A percentile compares a stretch with the other conserved stretches of the same genome.
phyloP scores from a whole-genome alignment of 1,284 basidiomycete species.

The Tetrapyrgos nigripes region DNA sequence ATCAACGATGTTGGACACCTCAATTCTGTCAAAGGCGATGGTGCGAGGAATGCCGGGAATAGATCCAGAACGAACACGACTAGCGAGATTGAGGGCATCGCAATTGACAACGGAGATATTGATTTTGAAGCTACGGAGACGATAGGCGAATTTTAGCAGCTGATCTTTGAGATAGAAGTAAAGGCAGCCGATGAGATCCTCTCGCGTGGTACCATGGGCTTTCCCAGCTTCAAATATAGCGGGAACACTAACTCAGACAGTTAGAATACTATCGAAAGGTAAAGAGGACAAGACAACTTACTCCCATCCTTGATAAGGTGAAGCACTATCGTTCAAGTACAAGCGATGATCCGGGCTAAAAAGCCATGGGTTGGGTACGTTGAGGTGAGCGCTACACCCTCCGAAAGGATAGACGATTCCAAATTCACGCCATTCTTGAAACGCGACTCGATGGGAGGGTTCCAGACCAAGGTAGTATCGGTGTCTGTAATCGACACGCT shows the following conservation, averaged over 20 bases:
- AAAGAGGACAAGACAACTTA: constrained; percentile 29
- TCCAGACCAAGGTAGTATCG: constrained; percentile 34
- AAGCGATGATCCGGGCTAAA: constrained; percentile 39
- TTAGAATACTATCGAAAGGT: background rate
- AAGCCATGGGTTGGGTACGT: constrained; percentile 41
- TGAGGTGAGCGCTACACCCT: constrained; percentile 38
- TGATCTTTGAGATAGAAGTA: constrained; percentile 49
- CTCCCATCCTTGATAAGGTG: constrained; percentile 48
- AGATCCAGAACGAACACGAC: constrained; percentile 18
- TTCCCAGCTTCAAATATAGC: constrained; percentile 38
- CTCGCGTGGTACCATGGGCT: constrained; percentile 36
- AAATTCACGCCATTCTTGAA: constrained; percentile 42
- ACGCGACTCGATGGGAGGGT: constrained; percentile 46
- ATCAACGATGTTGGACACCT: constrained; percentile 53
- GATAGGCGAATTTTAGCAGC: constrained; percentile 38
- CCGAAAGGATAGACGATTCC: constrained; percentile 52
- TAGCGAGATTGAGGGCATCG: constrained; percentile 35
- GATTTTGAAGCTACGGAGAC: constrained; percentile 38
- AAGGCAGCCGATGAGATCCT: constrained; percentile 51
- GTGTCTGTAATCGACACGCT: constrained; percentile 39
- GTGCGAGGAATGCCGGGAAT: constrained; percentile 25
- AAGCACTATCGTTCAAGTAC: constrained; percentile 34
- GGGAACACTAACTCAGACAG: constrained; percentile 23
- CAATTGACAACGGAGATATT: constrained; percentile 33
- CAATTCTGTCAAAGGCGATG: constrained; percentile 46